Conservation (phyloP, 179 eudicot genomes). For the Spinacia oleracea region DNA sequence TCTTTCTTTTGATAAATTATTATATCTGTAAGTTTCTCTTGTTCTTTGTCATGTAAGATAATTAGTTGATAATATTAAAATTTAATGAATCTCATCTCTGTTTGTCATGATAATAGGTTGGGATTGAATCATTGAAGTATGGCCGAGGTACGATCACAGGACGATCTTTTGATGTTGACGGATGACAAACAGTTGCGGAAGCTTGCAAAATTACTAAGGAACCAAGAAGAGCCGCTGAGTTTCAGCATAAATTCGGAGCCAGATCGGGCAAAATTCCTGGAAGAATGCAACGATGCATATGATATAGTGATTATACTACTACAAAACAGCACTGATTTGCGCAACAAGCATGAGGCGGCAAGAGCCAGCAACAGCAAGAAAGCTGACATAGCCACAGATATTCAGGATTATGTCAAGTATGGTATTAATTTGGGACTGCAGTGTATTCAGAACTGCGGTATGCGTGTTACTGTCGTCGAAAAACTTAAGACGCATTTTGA, state of each 20-base stretch:
- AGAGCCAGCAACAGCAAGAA: neutral
- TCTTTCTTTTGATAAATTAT: no score
- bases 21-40: no score
- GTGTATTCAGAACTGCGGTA: conserved; percentile 5
- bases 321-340: neutral
- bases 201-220: conserved; percentile 1
- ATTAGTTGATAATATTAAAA: no score
- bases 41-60: no score
- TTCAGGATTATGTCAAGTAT: conserved; percentile 5
- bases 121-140: neutral
- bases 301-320: neutral
- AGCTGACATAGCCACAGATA: neutral
- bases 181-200: neutral
- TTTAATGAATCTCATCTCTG: no score
- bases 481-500: conserved; percentile 3
- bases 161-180: conserved; percentile 4
- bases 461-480: neutral
- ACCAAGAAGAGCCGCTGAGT: conserved; percentile 6
- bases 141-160: neutral
- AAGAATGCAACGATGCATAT: conserved; percentile 9
- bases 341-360: neutral
- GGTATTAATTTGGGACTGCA: neutral
- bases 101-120: no score
- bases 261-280: conserved; percentile 9
- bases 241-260: neutral